Evolutionary conservation across 202 grass and related monocot species (phyloP), one percentile per base, ranked within the genome.

Genomic region (Saccharum hybrid): DNA sequence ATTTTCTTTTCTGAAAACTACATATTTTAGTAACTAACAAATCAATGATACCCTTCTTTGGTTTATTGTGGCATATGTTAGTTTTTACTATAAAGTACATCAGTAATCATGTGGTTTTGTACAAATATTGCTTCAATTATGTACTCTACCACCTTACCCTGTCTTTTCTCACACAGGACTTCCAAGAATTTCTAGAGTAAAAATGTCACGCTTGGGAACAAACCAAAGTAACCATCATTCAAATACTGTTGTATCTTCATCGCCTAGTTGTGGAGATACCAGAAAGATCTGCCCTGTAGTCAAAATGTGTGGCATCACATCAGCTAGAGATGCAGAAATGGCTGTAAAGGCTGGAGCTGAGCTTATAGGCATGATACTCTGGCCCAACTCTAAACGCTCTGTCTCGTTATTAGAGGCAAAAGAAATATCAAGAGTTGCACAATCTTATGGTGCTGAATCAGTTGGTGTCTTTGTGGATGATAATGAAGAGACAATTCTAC

Each of bases 381-480:
- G 86, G 88, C 90, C 90, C 52, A 88, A 89, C 33, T 97, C 90
- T 28, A 92, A 94, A 74, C 92, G 92, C 51, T 97, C 92, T 8
- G 88, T 97, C 41, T 57, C 82, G 15, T 68, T 92, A 69, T 39
- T 77, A 34, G 88, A 89, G 77, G 92, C 92, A 54, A 90, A 89
- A 85, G 88, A 97, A 87, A 92, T 94, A 62, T 92, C 94, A 76
- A 90, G 81, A 81, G 88, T 83, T 49, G 81, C 79, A 23, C 88
- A 89, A 86, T 81, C 83, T 33, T 92, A 78, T 86, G 90, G 92
- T 46, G 86, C 90, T 82, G 74, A 92, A 80, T 91, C 94, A 13
- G 90, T 94, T 60, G 94, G 92, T 82, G 94, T 94, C 41, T 97
- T 97, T 88, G 92, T 97, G 18, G 90, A 97, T 89, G 94, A 97